Evolutionary conservation across 2,329 filamentous ascomycete genomes (phyloP), one percentile per base, ranked within the genome.

Genomic region (Sphaerostilbella broomeana): DNA sequence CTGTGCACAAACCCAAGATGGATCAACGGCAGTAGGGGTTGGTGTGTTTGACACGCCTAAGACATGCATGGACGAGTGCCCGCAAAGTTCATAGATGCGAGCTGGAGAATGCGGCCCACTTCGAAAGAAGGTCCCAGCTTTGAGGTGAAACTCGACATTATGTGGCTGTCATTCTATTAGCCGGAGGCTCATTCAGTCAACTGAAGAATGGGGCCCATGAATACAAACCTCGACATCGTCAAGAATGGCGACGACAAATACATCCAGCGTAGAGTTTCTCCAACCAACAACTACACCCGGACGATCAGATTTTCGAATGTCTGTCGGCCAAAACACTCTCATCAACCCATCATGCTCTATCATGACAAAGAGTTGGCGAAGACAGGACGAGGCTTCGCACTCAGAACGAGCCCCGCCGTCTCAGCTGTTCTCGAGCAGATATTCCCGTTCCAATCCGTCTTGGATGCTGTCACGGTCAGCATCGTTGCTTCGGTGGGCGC

Each of bases 291-390:
- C 79, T 45, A 95, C 85, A 30, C 90, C 92, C 28, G 86, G 78
- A 42, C 77, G 72, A 51, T 79, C 76, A 40, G 81, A 84, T 61
- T 72, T 75, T 39, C 77, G 73, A 56, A 86, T 79, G 66, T 94
- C 89, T 56, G 84, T 84, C 55, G 92, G 94, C 92, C 92, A 98
- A 70, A 98, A 97, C 69, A 98, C 81, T 71, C 92, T 87, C 81
- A 97, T 87, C 70, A 97, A 73, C 57, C 86, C 89, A 86, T 92
- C 77, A 72, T 79, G 72, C 67, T 77, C 76, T 69, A 76, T 69
- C 77, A 81, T 81, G 72, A 72, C 75, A 66, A 58, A 57, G 52
- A 51, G 52, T 51, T 46, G 47, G 54, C 50, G 51, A 39, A 21
- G 18, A 38, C 39, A 37, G 34, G 39, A 41, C 41, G 57, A 51